Base-by-base conservation (phyloP, 75 land plant species). In the Pseudotsuga menziesii region DNA sequence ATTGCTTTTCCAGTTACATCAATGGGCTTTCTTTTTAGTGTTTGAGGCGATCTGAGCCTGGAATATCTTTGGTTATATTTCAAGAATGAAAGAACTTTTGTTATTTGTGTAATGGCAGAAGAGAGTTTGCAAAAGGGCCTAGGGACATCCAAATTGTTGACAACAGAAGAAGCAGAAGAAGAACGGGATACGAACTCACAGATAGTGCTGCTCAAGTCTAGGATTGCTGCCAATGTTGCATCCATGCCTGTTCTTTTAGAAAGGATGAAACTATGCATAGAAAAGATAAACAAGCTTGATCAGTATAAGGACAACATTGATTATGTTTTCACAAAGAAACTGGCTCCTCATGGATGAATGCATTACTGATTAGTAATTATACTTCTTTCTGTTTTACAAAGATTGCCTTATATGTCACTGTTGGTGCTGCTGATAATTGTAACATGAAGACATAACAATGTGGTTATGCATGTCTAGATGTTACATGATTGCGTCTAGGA, bases 161-260 rank as follows among this genome's bases (percentile, higher is more conserved):
- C n/a, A 67, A 19, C 48, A 67, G 71, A 67, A n/a, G 71, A 67
- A 67, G 72, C 14, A 44, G 72, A 67, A 67, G 72, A 29, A 44
- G 72, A 69, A 3, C 72, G 7, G 9, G 72, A 69, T 3, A 69
- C n/a, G 8, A 23, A 52, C 19, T 11, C 23, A n/a, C 41, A 69
- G 52, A 69, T 69, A 69, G 72, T 6, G n/a, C 14, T 69, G 52
- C 72, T 69, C 17, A 69, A 69, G 72, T 19, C 52, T 41, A 69
- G n/a, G 25, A n/a, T 69, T 41, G 72, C 72, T 69, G 72, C 52
- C 35, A 69, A 39, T 69, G 72, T 41, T 69, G 72, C 72, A 36
- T n/a, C 72, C 36, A 69, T 69, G 72, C 72, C 72, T 39, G 72
- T 48, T 6, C 16, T 20, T n/a, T 29, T 35, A n/a, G 52, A 69